Base-by-base conservation (phyloP, 768 basidiomycete species). In the Rubroboletus pulcherrimus region DNA sequence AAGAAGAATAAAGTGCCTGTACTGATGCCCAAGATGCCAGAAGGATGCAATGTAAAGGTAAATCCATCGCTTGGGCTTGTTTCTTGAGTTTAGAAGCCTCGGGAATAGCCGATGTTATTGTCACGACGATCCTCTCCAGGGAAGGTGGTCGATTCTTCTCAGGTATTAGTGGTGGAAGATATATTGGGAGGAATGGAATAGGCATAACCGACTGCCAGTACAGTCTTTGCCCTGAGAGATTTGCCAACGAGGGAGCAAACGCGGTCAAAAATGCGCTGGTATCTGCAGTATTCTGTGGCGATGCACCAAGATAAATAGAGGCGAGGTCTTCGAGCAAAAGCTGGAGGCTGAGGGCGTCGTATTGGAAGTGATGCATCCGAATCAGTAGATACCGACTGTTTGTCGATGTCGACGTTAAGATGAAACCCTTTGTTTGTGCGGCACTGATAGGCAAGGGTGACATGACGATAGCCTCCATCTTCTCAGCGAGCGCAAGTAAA, bases 301-400 rank as follows among this genome's bases (percentile, higher is more conserved):
- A 53, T 17, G 56, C 50, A 5, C 66, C 71, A 5, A 57, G 54
- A 59, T 77, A 80, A 15, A 77, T 34, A 6, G 62, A 58, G 12
- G 66, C 59, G n/a, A 80, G 68, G 53, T 79, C 77, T 49, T 75
- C 65, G 2, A 76, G 47, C 12, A 80, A 59, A 24, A 79, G 66
- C 29, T 61, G 68, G 31, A 80, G 64, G 60, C 77, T 78, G 75
- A 76, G 75, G 7, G 77, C 79, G 48, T 80, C 79, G 59, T 79
- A 80, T 63, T 79, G 79, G 65, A 78, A 77, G 61, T 80, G 79
- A 53, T 80, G 77, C 33, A 80, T 65, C n/a, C 66, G 64, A n/a
- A 73, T 49, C 9, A 73, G 46, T 5, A 73, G 53, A 43, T 66
- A 71, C n/a, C 48, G 54, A 9, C 40, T 43, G 29, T 41, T 44